Base-by-base conservation (phyloP, 2,329 filamentous ascomycete genomes). In the Cytospora piceae region DNA sequence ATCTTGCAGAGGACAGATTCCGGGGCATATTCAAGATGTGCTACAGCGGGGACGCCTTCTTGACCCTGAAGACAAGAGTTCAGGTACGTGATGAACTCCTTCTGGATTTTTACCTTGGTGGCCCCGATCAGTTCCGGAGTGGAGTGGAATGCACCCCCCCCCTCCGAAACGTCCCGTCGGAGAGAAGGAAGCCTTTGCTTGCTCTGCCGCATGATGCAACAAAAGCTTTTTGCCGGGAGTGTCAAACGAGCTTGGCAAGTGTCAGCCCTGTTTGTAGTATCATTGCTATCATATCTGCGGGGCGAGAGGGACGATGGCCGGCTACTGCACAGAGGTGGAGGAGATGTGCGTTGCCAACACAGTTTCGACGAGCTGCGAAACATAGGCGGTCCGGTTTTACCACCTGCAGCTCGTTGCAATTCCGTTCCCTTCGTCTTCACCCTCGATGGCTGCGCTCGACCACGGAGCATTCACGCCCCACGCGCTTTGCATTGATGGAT, bases 11-110 rank as follows among this genome's bases (percentile, higher is more conserved):
- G 80, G 95, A 99, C 81, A 86, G 94, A 61, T 99, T 99, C 78
- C 87, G 95, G 66, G 95, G 95, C 75, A 98, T 99, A 72, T 99
- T 99, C 85, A 98, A 98, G 79, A 98, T 99, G 94, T 94, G 91
- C 77, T 99, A 99, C 77, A 88, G 91, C 1, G 95, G 95, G 71
- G 94, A 99, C 80, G 94, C 95, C 34, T 98, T 94, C 76, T 80
- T 99, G 79, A 98, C 95, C 31, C 84, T 99, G 69, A 95, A 95
- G 78, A 99, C 95, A 66, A 88, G 93, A 79, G 95, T 99, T 69
- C 95, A 99, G 83, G 88, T 91, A 85, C 70, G 87, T 83, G 72
- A 61, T 58, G 31, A 57, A 62, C 46, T 67, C 63, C 61, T 66
- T 71, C 67, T 69, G 65, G 14, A 42, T 67, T 63, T 37, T 59